Percentiles rank a stretch among this genome's conserved stretches.
Conservation (phyloP, 1,139 yeast genomes). For the Debaryomycetaceae sp. region DNA sequence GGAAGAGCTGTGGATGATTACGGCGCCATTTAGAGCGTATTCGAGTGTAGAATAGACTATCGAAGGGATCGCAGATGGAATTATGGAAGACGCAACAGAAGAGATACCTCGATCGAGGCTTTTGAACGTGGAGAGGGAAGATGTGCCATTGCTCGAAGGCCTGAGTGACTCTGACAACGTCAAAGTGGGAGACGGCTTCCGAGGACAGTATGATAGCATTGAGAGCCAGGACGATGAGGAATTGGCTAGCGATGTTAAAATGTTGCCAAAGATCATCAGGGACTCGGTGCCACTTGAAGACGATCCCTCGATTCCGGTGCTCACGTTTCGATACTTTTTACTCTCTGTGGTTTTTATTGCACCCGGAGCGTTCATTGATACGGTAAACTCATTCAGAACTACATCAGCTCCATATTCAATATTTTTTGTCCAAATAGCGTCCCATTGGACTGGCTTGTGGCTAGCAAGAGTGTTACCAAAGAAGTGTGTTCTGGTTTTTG, state of each 20-base stretch:
- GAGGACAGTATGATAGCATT: not conserved
- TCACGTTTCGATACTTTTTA: slow-evolving; percentile 41
- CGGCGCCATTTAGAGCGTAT: too few relatives aligned
- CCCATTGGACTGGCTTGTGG: slow-evolving; percentile 42
- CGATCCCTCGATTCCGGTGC: slow-evolving; percentile 31
- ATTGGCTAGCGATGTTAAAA: slow-evolving; percentile 11
- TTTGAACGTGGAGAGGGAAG: not conserved
- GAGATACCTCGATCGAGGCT: not conserved
- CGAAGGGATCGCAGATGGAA: too few relatives aligned
- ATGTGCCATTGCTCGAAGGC: not conserved
- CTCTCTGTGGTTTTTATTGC: slow-evolving; percentile 36
- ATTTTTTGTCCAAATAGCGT: slow-evolving; percentile 42
- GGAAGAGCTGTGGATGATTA: too few relatives aligned
- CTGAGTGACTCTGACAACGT: not conserved
- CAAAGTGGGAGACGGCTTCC: not conserved
- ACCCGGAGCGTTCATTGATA: slow-evolving; percentile 48
- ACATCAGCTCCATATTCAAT: slow-evolving; percentile 46
- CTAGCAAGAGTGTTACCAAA: slow-evolving; percentile 32
- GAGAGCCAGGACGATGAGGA: not conserved
- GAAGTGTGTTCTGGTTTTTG: slow-evolving; percentile 16
- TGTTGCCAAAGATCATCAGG: slow-evolving; percentile 27
- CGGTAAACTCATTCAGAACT: slow-evolving; percentile 46
- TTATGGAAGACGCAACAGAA: too few relatives aligned
- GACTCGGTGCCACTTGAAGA: slow-evolving; percentile 34
- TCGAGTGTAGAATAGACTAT: too few relatives aligned